Base-by-base conservation (phyloP, 2,329 filamentous ascomycete species). In the Scedosporium apiospermum region DNA sequence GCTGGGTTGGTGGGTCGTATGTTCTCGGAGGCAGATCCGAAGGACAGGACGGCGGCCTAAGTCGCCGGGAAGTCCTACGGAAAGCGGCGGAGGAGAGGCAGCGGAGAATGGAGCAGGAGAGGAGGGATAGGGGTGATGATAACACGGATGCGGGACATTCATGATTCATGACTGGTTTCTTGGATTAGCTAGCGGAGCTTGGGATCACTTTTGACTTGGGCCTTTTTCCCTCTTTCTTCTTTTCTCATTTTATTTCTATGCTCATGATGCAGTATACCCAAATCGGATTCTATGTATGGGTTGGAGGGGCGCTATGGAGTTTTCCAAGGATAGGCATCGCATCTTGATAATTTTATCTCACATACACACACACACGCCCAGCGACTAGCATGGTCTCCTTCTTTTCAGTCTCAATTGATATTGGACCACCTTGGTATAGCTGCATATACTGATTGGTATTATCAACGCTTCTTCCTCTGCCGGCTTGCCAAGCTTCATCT, bases 1-100 rank as follows among this genome's bases (percentile, higher is more conserved):
- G 88, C 0, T 93, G 89, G 89, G 87, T 82, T 0, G 90, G 90
- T 4, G 90, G 91, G 1, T 86, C 91, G 69, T 93, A 89, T 73
- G 87, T 91, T 16, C 79, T 91, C 14, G 88, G 88, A 42, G 83
- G 81, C 74, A 1, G 74, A n/a, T 41, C 75, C 7, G 82, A 80
- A 60, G 80, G 74, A 64, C 74, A 75, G 2, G 71, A 66, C 49
- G 74, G 10, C n/a, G 49, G 79, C n/a, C 70, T 91, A 73, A 88
- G 79, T 67, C 79, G 90, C 65, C 82, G 91, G 63, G 90, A 96
- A 69, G 82, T 91, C 42, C 78, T 95, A n/a, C 34, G 60, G 16
- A 55, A 34, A 16, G 90, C 89, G 4, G 88, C 88, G 0, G 89
- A 92, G 74, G 87, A 89, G 69, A 79, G 86, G 65, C 27, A 60